Evolutionary conservation across 345 rosid genomes (phyloP), one percentile per base, ranked within the genome.

Genomic region (Eucalyptus tenuipes): DNA sequence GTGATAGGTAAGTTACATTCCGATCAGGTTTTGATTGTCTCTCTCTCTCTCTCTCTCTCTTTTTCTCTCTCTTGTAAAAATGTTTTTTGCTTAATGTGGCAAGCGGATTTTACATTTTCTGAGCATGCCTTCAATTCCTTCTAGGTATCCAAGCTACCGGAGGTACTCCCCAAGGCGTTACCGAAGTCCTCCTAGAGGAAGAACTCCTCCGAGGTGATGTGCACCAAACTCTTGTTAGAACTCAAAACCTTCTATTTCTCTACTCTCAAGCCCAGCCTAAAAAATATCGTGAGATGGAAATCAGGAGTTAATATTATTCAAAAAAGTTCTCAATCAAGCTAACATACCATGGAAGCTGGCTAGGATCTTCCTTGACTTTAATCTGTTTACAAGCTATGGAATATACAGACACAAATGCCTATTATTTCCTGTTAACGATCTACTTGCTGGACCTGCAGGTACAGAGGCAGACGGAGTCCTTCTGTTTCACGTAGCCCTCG

Each of bases 151-250:
- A 88, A 92, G 93, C 89, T 94, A 93, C 93, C 91, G 97, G 89
- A 94, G 99, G 93, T 94, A 90, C 90, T 98, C 99, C 7, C 99
- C 99, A 14, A 93, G 98, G 94, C 98, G 97, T n/a, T 95, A 84
- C 88, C 93, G 98, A 90, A 96, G 97, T 90, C 98, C 98, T 44
- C 93, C 93, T 79, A 94, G 99, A 90, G 95, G 95, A 92, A 95
- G 98, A 93, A 94, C 97, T 89, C 97, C 99, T 87, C 97, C 93
- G 37, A 96, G 99, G 99, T 97, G 25, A 79, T 40, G 82, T 75
- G 82, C 5, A 12, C 82, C 47, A 75, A 40, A 40, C 82, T 40
- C 13, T 40, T 37, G 47, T 37, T 40, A 75, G 81, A 37, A 40
- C 27, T 42, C 82, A 75, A 75, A 37, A 75, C 82, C 47, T 75